Percentiles rank a stretch among this genome's conserved stretches.
Evolutionary conservation across 2,329 filamentous ascomycete species (phyloP).

Genomic region (Colletotrichum sp.): DNA sequence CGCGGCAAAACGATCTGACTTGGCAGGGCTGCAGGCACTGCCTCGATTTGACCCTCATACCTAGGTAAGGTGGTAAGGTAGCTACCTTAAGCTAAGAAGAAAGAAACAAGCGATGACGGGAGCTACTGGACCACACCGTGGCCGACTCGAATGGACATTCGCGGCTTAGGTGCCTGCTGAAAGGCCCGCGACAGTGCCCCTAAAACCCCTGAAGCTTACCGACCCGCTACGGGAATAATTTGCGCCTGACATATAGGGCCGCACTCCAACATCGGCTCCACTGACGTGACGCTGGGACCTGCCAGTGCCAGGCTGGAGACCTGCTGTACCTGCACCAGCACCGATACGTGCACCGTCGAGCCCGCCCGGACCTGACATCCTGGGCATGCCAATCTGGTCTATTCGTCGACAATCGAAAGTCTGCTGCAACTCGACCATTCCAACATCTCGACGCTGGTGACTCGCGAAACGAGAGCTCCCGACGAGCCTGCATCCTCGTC

Average conservation of each 20-base stretch:
- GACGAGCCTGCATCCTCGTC: not conserved
- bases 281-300: not conserved
- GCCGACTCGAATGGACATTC: not conserved
- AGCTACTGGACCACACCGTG: not conserved
- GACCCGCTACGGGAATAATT: not conserved
- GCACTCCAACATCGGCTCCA: not conserved
- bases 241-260: conserved; percentile 16
- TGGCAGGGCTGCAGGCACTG: not conserved
- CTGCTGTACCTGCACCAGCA: not conserved
- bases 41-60: not conserved
- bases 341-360: not conserved
- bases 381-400: conserved; percentile 18
- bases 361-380: conserved; percentile 11
- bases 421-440: not conserved
- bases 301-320: not conserved
- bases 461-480: conserved; percentile 5
- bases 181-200: not conserved
- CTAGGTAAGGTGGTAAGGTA: no score
- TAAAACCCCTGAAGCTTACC: not conserved
- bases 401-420: not conserved
- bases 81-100: not conserved
- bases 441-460: not conserved
- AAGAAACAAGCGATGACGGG: not conserved
- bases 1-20: not conserved
- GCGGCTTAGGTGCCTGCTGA: not conserved